A percentile compares a stretch with the other conserved stretches of the same genome.
These are phyloP conservation scores for Phytophthora capsici DNA, from an alignment of 352 stramenopile genomes.

Conservation along the genomic window DNA sequence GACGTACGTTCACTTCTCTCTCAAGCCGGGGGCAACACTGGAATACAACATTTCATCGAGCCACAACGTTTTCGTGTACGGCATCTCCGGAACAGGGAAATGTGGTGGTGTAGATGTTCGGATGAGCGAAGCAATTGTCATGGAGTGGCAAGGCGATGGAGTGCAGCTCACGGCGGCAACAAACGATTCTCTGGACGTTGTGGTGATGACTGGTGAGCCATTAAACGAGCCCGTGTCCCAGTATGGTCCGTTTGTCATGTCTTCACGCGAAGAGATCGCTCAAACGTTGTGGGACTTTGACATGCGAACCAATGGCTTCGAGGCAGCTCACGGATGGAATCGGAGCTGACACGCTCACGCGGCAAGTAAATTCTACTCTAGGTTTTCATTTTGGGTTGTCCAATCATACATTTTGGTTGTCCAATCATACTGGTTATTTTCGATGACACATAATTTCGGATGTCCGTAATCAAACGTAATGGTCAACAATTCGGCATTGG, in stretches of 20 bases:
- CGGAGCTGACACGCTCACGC: neutral
- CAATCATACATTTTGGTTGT: conserved; percentile 10
- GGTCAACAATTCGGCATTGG: no score
- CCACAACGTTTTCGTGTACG: conserved; percentile 46
- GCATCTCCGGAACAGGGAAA: conserved; percentile 24
- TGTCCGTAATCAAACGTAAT: conserved; percentile 5
- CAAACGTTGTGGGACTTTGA: conserved; percentile 56
- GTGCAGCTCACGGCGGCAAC: conserved; percentile 30
- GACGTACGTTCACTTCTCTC: conserved; percentile 49
- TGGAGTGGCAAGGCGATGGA: conserved; percentile 51
- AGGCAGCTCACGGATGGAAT: conserved; percentile 53
- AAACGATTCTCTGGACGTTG: conserved; percentile 43
- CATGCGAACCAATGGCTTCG: conserved; percentile 58
- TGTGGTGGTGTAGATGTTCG: conserved; percentile 14
- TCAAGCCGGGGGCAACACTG: conserved; percentile 32
- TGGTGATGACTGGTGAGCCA: conserved; percentile 54
- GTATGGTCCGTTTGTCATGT: conserved; percentile 74
- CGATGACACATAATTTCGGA: conserved; percentile 12
- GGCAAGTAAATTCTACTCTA: no score
- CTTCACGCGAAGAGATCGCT: conserved; percentile 48
- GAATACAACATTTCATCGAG: conserved; percentile 33
- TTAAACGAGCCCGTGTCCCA: conserved; percentile 60
- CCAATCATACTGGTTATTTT: neutral
- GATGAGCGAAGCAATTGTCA: conserved; percentile 41
- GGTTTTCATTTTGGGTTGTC: conserved; percentile 3